A percentile compares a stretch with the other conserved stretches of the same genome.
These are phyloP conservation scores for Eucalyptus pumila DNA, from an alignment of 345 rosid genomes.

Conservation along the genomic window DNA sequence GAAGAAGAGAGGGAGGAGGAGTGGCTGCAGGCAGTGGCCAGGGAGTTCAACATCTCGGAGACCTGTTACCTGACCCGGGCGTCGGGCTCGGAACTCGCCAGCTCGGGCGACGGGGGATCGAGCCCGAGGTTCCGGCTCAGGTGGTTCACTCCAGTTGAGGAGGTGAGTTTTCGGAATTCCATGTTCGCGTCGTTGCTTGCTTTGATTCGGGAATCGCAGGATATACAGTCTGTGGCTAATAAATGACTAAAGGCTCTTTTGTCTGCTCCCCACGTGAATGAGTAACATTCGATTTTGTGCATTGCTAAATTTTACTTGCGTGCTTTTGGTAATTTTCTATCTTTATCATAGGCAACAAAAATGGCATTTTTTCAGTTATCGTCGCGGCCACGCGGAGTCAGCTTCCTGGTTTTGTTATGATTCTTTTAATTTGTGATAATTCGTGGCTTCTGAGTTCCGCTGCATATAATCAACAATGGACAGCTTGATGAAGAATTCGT, in stretches of 20 bases:
- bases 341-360: not conserved
- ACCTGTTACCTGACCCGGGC: slow-evolving; percentile 33
- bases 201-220: not conserved
- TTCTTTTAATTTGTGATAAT: not conserved
- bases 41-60: slow-evolving; percentile 45
- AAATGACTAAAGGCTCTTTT: not conserved
- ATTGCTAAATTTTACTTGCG: not conserved
- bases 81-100: not conserved
- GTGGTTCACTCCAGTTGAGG: slow-evolving; percentile 53
- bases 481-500: not conserved
- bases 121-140: slow-evolving; percentile 39
- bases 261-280: not conserved
- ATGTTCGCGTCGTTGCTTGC: not conserved
- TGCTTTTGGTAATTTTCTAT: not conserved
- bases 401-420: not conserved
- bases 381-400: rapidly evolving
- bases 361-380: not conserved
- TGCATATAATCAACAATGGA: not conserved
- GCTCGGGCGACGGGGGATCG: not conserved
- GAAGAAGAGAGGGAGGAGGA: slow-evolving; percentile 49
- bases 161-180: slow-evolving; percentile 8
- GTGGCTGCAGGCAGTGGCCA: slow-evolving; percentile 55
- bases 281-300: not conserved
- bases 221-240: not conserved
- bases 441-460: not conserved